Evolutionary conservation across 164 flowering plant genomes (phyloP).

Genomic region (Chloranthus sessilifolius): DNA sequence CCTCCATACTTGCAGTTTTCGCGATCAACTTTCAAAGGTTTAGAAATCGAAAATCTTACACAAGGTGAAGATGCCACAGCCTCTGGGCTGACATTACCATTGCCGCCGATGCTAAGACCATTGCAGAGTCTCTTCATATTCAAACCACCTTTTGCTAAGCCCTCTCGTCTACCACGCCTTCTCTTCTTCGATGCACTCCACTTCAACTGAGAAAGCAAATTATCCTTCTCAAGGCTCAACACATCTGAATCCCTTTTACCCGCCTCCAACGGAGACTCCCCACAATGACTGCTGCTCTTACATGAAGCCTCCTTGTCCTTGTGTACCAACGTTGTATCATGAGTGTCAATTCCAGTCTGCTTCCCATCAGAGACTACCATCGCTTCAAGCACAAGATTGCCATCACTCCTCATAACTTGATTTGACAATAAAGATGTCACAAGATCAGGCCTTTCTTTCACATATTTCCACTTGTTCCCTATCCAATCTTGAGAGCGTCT

Average conservation of each 20-base stretch:
- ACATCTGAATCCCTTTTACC: constrained; percentile 2
- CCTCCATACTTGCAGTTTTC: constrained; percentile 66
- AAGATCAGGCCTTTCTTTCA: constrained; percentile 50
- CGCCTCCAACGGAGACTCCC: constrained; percentile 8
- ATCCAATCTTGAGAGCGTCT: constrained; percentile 78
- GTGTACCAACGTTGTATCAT: background rate
- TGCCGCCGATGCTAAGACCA: constrained; percentile 11
- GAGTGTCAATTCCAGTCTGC: background rate
- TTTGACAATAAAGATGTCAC: constrained; percentile 23
- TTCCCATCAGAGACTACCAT: background rate
- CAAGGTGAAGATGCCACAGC: constrained; percentile 11
- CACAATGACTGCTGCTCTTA: background rate
- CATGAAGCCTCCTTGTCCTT: constrained; percentile 7
- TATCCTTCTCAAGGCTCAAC: constrained; percentile 45
- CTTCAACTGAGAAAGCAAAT: constrained; percentile 37
- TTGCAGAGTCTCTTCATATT: constrained; percentile 15
- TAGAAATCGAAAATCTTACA: constrained; percentile 29
- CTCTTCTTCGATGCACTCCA: constrained; percentile 66
- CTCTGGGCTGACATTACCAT: constrained; percentile 10
- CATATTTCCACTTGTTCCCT: constrained; percentile 39
- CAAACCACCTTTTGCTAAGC: constrained; percentile 10
- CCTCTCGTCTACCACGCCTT: constrained; percentile 25
- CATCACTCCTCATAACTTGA: constrained; percentile 14
- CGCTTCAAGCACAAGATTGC: background rate
- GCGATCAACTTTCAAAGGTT: constrained; percentile 39